Evolutionary conservation across 176 grass and related monocot species (phyloP).

Genomic region (Phoenix roebelenii): DNA sequence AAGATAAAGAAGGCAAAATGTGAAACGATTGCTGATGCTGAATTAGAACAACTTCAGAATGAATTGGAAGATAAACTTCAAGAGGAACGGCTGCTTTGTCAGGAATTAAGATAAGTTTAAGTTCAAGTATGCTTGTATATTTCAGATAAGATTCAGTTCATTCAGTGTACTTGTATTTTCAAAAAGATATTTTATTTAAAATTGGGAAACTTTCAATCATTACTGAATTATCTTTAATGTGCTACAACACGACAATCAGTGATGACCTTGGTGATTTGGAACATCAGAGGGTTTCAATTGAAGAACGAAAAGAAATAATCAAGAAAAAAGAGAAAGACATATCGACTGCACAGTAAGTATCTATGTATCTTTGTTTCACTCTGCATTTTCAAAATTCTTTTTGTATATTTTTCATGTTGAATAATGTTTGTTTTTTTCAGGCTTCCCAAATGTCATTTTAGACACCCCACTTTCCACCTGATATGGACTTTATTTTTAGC

Average conservation of each 20-base stretch:
- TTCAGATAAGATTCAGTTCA: conserved; percentile 61
- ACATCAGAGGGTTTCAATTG: conserved; percentile 37
- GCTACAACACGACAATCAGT: conserved; percentile 39
- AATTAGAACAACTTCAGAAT: conserved; percentile 36
- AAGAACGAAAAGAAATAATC: conserved; percentile 35
- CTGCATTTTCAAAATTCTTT: no score
- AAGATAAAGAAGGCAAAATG: conserved; percentile 39
- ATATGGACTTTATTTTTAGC: no score
- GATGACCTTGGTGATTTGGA: conserved; percentile 52
- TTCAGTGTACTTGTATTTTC: conserved; percentile 6
- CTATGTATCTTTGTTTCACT: neutral
- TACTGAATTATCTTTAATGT: conserved; percentile 15
- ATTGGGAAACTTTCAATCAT: conserved; percentile 3
- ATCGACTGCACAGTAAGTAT: conserved; percentile 43
- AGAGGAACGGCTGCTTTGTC: conserved; percentile 38
- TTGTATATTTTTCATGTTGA: no score
- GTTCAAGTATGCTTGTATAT: neutral
- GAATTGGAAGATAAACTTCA: conserved; percentile 44
- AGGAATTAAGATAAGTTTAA: conserved; percentile 68
- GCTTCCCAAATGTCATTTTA: no score
- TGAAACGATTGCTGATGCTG: conserved; percentile 48
- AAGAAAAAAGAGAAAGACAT: conserved; percentile 59
- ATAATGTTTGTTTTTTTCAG: no score
- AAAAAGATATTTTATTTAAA: conserved; percentile 3
- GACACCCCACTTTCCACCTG: no score